These are phyloP conservation scores for Recurvomyces mirabilis DNA, from an alignment of 495 filamentous ascomycete genomes.

Conservation along the genomic window DNA sequence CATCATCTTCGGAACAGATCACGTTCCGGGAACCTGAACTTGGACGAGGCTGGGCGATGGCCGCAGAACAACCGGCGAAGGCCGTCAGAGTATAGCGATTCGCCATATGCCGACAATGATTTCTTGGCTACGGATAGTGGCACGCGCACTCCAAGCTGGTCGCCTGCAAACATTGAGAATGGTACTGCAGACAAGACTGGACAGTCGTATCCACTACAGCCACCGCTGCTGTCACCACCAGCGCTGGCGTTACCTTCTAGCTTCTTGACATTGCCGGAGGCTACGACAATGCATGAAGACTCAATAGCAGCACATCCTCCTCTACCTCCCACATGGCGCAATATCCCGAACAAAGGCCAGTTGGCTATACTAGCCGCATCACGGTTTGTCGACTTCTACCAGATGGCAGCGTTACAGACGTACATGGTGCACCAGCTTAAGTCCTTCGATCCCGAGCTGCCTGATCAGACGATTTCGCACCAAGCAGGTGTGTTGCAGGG, in stretches of 20 bases:
- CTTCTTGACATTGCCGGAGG: slow-evolving; percentile 3
- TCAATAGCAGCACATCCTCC: slow-evolving; percentile 7
- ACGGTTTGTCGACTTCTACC: slow-evolving; percentile 41
- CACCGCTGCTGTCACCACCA: neutral
- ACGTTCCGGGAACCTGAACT: slow-evolving; percentile 6
- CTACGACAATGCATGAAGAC: slow-evolving; percentile 5
- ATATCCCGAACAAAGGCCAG: slow-evolving; percentile 34
- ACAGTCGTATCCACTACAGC: neutral
- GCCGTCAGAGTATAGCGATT: neutral
- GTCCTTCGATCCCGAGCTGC: slow-evolving; percentile 27
- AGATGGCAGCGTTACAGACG: slow-evolving; percentile 35
- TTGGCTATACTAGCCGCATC: slow-evolving; percentile 37
- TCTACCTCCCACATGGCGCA: slow-evolving; percentile 21
- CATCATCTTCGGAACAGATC: slow-evolving; percentile 14
- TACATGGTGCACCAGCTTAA: slow-evolving; percentile 54
- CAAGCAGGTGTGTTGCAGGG: slow-evolving; percentile 27
- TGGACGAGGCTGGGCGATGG: neutral
- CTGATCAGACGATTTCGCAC: slow-evolving; percentile 23
- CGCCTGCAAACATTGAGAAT: slow-evolving; percentile 18
- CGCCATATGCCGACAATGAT: slow-evolving; percentile 1
- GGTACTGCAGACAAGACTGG: slow-evolving; percentile 7
- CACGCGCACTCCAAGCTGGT: slow-evolving; percentile 9
- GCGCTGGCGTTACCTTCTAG: slow-evolving; percentile 5
- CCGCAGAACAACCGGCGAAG: neutral
- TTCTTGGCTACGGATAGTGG: neutral